Evolutionary conservation across 176 grass and related monocot species (phyloP).

Genomic region (Raddia guianensis): DNA sequence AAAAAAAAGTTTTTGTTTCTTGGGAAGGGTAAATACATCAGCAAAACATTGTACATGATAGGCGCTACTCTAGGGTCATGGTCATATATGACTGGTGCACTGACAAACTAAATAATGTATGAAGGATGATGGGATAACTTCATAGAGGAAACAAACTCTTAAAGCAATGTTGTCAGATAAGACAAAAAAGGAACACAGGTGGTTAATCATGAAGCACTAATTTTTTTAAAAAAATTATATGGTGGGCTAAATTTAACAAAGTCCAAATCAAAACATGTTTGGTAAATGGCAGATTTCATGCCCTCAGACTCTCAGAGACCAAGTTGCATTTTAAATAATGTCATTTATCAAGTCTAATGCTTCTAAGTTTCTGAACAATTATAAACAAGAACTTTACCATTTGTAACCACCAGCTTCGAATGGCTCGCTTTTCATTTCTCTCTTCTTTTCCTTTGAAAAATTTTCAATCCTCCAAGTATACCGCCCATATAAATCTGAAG

Average conservation of each 20-base stretch:
- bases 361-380: constrained; percentile 26
- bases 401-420: constrained; percentile 99
- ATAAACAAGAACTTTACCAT: constrained; percentile 61
- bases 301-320: background rate
- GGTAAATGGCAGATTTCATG: background rate
- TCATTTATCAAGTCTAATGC: constrained; percentile 4
- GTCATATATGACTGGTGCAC: background rate
- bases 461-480: constrained; percentile 93
- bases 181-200: background rate
- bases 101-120: constrained; percentile 3
- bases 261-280: constrained; percentile 1
- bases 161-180: background rate
- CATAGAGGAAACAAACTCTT: background rate
- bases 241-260: background rate
- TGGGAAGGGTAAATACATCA: constrained; percentile 9
- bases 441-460: constrained; percentile 95
- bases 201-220: background rate
- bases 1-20: background rate
- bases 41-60: constrained; percentile 2
- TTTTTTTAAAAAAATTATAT: background rate
- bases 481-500: constrained; percentile 71
- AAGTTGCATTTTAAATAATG: constrained; percentile 21
- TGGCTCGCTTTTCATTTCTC: constrained; percentile 89
- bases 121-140: background rate
- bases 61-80: constrained; percentile 1